These are phyloP conservation scores for Arthrinium puccinioides DNA, from an alignment of 2,329 filamentous ascomycete genomes.

Conservation along the genomic window DNA sequence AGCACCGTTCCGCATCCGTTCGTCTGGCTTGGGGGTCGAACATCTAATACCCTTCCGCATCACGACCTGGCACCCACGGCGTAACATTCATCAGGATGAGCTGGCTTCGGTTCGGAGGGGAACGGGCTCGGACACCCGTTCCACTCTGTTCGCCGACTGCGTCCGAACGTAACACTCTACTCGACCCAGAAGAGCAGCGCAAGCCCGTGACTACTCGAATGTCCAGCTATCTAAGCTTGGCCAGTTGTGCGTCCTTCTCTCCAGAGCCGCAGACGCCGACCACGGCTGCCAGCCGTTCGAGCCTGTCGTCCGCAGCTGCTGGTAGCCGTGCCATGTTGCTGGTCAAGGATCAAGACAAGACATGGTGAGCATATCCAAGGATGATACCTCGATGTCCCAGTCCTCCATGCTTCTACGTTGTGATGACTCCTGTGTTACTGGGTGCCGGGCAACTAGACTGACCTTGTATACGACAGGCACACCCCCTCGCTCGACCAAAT, in stretches of 20 bases:
- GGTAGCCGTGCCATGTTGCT: constrained; percentile 2
- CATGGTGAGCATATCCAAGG: constrained; percentile 13
- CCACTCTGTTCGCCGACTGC: constrained; percentile 8
- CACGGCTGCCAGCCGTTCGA: neutral
- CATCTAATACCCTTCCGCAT: no score
- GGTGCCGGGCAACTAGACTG: no score
- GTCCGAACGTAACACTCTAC: constrained; percentile 4
- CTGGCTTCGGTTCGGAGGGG: constrained; percentile 1
- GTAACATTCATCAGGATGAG: no score
- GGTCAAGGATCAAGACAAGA: constrained; percentile 17
- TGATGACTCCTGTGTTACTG: constrained; percentile 18
- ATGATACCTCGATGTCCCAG: neutral
- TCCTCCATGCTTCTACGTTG: neutral
- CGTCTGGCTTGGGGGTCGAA: no score
- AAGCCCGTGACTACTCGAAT: constrained; percentile 10
- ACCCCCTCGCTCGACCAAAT: constrained; percentile 36
- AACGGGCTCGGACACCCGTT: constrained; percentile 14
- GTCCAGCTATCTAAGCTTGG: constrained; percentile 15
- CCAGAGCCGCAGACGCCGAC: constrained; percentile 5
- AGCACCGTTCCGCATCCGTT: no score
- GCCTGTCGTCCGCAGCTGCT: neutral
- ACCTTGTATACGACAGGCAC: constrained; percentile 10
- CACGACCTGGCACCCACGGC: no score
- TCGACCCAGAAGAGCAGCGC: constrained; percentile 7
- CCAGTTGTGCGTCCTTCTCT: constrained; percentile 6